Evolutionary conservation across 2,329 filamentous ascomycete genomes (phyloP), one percentile per base, ranked within the genome.

Genomic region (Mycogone perniciosa): DNA sequence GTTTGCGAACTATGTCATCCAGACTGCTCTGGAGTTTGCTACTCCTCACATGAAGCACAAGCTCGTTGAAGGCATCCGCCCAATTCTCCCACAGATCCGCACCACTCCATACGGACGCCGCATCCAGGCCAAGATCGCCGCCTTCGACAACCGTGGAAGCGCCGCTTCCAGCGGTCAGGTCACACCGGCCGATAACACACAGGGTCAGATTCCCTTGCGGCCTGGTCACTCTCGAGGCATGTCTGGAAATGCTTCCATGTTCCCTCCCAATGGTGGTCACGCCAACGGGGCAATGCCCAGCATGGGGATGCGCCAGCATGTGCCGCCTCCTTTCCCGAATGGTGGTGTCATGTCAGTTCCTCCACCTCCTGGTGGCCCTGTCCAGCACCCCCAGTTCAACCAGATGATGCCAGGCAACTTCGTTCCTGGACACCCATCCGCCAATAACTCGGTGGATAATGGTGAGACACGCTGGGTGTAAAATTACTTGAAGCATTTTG

Each of bases 1-100:
- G 0, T 99, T 89, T 64, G 93, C 89, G 67, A 99, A 99, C 72
- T 99, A 99, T 63, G 93, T 99, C 57, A 88, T 99, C 37, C 93
- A 99, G 76, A 99, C 93, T 37, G 91, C 93, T 30, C 80, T 96
- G 59, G 91, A 96, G 62, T 91, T 89, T 63, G 82, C 88, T 9
- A 88, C 90, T 49, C 76, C 80, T 6, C 76, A 82, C 31, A 85
- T 83, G 65, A 90, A 92, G 71, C 73, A 77, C 52, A 81, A 82
- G 43, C 77, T 99, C 40, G 84, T 95, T 42, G 90, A 97, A 54
- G 77, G 80, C 34, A 90, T 97, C 61, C 88, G 90, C 37, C 89
- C 91, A 1, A 84, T 95, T 55, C 74, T 97, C 37, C 87, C 89
- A 4, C 76, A 81, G 39, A 95, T 97, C 56, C 89, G 91, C 56